A percentile compares a stretch with the other conserved stretches of the same genome.
Conservation (phyloP, 1,284 basidiomycete genomes). For the Trichosporon ovoides region DNA sequence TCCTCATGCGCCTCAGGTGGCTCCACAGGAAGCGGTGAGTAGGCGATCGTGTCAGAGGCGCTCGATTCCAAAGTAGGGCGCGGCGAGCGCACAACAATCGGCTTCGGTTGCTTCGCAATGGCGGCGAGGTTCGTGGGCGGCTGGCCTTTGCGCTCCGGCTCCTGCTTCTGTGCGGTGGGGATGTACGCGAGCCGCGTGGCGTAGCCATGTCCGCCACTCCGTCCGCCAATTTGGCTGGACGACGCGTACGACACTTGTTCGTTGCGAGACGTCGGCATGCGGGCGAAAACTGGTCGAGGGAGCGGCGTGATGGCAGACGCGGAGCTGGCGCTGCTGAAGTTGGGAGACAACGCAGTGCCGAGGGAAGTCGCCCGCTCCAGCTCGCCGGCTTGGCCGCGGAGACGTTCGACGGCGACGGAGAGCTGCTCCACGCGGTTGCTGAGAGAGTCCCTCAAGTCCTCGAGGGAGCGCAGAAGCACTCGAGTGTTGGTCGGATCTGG, state of each 20-base stretch:
- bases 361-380: slow-evolving; percentile 20
- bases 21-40: neutral
- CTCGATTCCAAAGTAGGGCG: neutral
- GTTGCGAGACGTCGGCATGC: neutral
- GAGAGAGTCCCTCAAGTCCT: slow-evolving; percentile 31
- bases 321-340: neutral
- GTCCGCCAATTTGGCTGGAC: neutral
- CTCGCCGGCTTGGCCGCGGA: slow-evolving; percentile 29
- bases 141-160: neutral
- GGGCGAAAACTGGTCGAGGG: neutral
- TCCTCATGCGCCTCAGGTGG: slow-evolving; percentile 2
- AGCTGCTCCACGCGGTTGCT: slow-evolving; percentile 29
- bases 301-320: slow-evolving; percentile 13
- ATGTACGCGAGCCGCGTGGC: neutral
- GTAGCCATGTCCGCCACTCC: neutral
- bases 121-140: slow-evolving; percentile 17
- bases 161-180: neutral
- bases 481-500: slow-evolving; percentile 20
- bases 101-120: slow-evolving; percentile 12
- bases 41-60: neutral
- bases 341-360: neutral
- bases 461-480: slow-evolving; percentile 25
- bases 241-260: neutral
- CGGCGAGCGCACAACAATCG: slow-evolving; percentile 6
- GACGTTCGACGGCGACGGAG: slow-evolving; percentile 26